Evolutionary conservation across 495 filamentous ascomycete species (phyloP), one percentile per base, ranked within the genome.

Genomic region (Penicillium manginii): DNA sequence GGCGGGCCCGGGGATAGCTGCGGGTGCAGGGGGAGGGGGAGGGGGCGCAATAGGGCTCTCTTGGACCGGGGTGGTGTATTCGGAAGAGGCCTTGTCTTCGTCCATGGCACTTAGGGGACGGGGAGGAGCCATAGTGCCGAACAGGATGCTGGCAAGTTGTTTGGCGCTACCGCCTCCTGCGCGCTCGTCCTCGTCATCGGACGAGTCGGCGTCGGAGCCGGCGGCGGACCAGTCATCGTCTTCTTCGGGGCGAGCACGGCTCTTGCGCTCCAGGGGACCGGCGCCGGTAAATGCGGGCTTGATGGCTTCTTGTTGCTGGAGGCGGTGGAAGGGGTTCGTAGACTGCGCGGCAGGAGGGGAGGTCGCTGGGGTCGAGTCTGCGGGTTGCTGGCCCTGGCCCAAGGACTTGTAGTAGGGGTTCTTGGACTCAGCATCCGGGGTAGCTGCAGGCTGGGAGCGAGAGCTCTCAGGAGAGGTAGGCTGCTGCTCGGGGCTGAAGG

Each of bases 51-150:
- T 54, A 42, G 73, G 69, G 59, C 51, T 74, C 55, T 67, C 75
- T 57, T 69, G 73, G 18, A 76, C 69, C 21, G 76, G 67, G 56
- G 78, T 72, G 33, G 72, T 60, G 12, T 78, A 70, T 57, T 74
- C 65, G 29, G 69, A 78, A 52, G 57, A 75, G n/a, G 42, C 17
- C 63, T 88, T 88, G 49, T 91, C 85, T 45, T 70, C 67, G 51
- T 90, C 91, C 75, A 88, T 86, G 9, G 90, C 89, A 49, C 90
- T 93, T 23, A 97, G 71, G 33, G 96, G 92, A 51, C 93, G 86
- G 19, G 94, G 94, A 42, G 94, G 94, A 10, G 83, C 94, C 94
- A 98, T 98, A 50, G 93, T 96, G 55, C 94, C 93, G 73, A 98
- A 98, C 31, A 98, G 84, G 58, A 92, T 94, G 35, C 89, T 92